Percentiles rank a stretch among this genome's conserved stretches.
Conservation (phyloP, 2,329 filamentous ascomycete genomes). For the Fonsecaea multimorphosa region DNA sequence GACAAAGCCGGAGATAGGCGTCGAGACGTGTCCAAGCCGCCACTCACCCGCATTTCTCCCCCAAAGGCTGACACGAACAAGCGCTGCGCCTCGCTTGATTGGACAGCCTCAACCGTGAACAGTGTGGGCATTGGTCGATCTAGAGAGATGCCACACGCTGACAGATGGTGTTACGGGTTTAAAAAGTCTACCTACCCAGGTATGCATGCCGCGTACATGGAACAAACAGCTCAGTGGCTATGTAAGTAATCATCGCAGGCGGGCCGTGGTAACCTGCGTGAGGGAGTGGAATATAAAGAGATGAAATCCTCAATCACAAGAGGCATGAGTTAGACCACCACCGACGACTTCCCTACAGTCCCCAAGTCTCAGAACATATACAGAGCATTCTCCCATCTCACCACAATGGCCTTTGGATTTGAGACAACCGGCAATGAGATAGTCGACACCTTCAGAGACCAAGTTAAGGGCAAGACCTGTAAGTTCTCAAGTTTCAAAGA, state of each 20-base stretch:
- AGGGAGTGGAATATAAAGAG: not conserved
- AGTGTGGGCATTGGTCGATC: not conserved
- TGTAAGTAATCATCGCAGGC: not conserved
- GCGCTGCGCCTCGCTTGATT: not conserved
- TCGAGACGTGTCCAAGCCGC: not conserved
- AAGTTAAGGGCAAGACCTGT: constrained; percentile 45
- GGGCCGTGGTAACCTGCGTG: not conserved
- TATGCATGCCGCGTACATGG: too few relatives aligned
- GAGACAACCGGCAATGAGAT: constrained; percentile 44
- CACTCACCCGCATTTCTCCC: not conserved
- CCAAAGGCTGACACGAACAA: constrained; percentile 17
- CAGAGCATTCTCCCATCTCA: not conserved
- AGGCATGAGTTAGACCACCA: not conserved
- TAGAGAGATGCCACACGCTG: not conserved
- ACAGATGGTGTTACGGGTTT: not conserved
- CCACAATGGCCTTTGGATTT: constrained; percentile 40
- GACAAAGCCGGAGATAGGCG: not conserved
- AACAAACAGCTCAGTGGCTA: not conserved
- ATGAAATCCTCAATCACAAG: not conserved
- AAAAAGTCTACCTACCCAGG: not conserved
- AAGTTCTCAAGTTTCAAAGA: constrained; percentile 2
- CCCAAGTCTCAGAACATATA: not conserved
- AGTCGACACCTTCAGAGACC: constrained; percentile 42
- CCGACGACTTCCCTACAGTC: not conserved
- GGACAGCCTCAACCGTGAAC: not conserved